phyloP scores from a whole-genome alignment of 2,329 filamentous ascomycete genomes.

The Ilyonectria robusta region DNA sequence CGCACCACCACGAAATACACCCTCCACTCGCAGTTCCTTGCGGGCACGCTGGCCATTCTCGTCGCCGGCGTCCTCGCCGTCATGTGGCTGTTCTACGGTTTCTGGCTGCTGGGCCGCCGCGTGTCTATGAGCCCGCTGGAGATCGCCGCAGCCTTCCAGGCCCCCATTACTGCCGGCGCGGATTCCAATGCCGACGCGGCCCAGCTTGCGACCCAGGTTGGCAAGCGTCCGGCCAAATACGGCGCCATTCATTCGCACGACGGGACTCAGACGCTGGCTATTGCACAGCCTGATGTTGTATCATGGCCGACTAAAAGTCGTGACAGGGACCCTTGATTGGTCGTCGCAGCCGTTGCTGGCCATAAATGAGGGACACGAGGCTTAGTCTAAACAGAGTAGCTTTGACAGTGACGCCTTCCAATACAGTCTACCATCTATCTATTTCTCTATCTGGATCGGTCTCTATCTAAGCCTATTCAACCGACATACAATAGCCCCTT shows the following conservation, averaged over 20 bases:
- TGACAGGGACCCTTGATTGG: not conserved
- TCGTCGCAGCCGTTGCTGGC: too few relatives aligned
- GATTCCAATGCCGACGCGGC: conserved; percentile 14
- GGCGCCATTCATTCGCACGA: not conserved
- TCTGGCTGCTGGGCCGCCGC: conserved; percentile 17
- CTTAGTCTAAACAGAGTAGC: too few relatives aligned
- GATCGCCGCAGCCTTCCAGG: conserved; percentile 22
- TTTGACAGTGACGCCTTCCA: too few relatives aligned
- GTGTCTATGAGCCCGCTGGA: conserved; percentile 24
- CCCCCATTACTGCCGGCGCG: conserved; percentile 4
- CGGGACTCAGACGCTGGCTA: not conserved
- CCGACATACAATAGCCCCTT: not conserved
- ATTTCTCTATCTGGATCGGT: too few relatives aligned
- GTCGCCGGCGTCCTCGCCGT: not conserved
- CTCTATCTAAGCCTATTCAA: too few relatives aligned
- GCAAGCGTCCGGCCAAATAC: conserved; percentile 6
- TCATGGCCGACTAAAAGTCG: not conserved
- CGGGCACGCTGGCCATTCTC: conserved; percentile 3
- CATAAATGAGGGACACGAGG: too few relatives aligned
- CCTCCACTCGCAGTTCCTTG: conserved; percentile 8
- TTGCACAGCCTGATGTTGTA: not conserved
- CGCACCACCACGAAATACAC: conserved; percentile 12
- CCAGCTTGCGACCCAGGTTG: conserved; percentile 25
- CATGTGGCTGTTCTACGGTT: conserved; percentile 15
- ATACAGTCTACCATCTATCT: too few relatives aligned